Percentiles rank a stretch among this genome's conserved stretches.
phyloP scores from a whole-genome alignment of 495 filamentous ascomycete genomes.

The Pyrenula massariospora region DNA sequence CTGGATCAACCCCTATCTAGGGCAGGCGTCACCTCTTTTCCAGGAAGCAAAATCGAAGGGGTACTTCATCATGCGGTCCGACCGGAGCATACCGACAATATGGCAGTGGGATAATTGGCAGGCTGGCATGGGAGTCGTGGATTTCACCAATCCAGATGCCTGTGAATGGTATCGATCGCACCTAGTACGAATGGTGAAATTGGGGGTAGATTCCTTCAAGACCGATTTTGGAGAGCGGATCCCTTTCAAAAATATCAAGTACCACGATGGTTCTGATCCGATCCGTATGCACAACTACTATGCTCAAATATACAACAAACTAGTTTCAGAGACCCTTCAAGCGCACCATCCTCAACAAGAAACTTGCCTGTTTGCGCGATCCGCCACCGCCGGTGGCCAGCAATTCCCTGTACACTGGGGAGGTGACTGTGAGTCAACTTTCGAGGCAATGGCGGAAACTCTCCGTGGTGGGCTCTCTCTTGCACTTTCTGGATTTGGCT shows the following conservation, averaged over 20 bases:
- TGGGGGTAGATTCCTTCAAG: slow-evolving; percentile 59
- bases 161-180: slow-evolving; percentile 47
- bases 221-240: slow-evolving; percentile 67
- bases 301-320: slow-evolving; percentile 55
- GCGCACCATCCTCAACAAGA: slow-evolving; percentile 42
- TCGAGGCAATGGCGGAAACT: slow-evolving; percentile 63
- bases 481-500: slow-evolving; percentile 53
- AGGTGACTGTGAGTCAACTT: slow-evolving; percentile 63
- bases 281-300: slow-evolving; percentile 67
- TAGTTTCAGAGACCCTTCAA: slow-evolving; percentile 55
- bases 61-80: slow-evolving; percentile 47
- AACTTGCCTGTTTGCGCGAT: slow-evolving; percentile 56
- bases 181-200: slow-evolving; percentile 47
- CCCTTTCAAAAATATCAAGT: slow-evolving; percentile 47
- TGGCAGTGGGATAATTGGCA: slow-evolving; percentile 71
- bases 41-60: slow-evolving; percentile 50
- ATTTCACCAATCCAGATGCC: slow-evolving; percentile 62
- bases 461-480: slow-evolving; percentile 57
- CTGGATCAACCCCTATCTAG: slow-evolving; percentile 65
- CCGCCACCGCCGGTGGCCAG: slow-evolving; percentile 55
- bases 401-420: slow-evolving; percentile 54
- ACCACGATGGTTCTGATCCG: slow-evolving; percentile 45
- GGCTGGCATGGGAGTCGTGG: slow-evolving; percentile 61
- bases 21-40: slow-evolving; percentile 55
- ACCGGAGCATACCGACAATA: slow-evolving; percentile 25